These are phyloP conservation scores for Aphanomyces astaci DNA, from an alignment of 352 stramenopile species.

Conservation along the genomic window DNA sequence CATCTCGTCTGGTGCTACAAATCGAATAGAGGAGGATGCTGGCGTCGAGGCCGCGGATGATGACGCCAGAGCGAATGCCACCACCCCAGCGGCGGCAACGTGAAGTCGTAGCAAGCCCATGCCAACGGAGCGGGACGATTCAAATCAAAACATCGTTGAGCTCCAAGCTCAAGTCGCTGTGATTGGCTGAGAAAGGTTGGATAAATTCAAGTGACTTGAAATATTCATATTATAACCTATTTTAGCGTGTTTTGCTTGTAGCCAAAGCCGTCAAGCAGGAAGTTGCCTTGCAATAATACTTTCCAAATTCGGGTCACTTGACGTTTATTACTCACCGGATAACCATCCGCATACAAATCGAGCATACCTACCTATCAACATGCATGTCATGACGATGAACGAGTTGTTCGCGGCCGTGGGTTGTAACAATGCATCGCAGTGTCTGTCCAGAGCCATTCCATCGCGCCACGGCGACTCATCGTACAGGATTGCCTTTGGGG, in stretches of 20 bases:
- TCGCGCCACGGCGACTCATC: not conserved
- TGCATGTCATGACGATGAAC: conserved; percentile 1
- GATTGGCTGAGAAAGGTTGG: not conserved
- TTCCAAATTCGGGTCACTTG: not conserved
- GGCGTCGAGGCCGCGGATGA: not conserved
- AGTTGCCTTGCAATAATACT: too few species aligned
- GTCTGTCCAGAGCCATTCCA: not conserved
- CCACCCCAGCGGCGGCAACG: too few species aligned
- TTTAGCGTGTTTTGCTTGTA: too few species aligned
- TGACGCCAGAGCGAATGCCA: too few species aligned
- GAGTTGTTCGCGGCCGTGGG: conserved; percentile 6
- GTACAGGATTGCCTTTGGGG: conserved; percentile 1
- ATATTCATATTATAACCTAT: too few species aligned
- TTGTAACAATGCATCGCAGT: conserved; percentile 19
- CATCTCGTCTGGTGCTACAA: conserved; percentile 21
- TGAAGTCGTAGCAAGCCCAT: too few species aligned
- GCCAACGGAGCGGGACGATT: too few species aligned
- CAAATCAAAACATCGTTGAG: not conserved
- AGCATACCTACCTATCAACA: not conserved
- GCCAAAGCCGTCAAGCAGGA: too few species aligned
- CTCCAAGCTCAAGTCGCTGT: not conserved
- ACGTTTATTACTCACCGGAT: too few species aligned
- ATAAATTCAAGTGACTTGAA: too few species aligned
- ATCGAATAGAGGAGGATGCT: not conserved
- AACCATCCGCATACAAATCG: not conserved